Evolutionary conservation across 2,329 filamentous ascomycete species (phyloP).

Genomic region (Ophiocordyceps camponoti-saundersi): DNA sequence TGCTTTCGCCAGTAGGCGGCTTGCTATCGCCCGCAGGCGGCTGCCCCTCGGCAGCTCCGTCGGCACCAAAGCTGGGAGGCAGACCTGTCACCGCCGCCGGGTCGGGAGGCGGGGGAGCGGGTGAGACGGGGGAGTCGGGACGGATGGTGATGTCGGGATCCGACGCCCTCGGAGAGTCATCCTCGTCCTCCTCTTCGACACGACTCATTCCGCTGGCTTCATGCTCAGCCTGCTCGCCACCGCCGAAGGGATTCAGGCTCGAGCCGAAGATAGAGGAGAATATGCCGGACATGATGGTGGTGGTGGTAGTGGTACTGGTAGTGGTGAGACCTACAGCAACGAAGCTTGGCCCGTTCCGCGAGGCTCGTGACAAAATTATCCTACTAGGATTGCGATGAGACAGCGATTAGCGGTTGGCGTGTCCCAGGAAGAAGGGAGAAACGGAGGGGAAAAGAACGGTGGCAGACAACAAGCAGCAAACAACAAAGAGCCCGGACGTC

Average conservation of each 20-base stretch:
- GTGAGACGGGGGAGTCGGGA: background rate
- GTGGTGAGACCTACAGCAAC: background rate
- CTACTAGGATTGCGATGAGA: too few relatives aligned
- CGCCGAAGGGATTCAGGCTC: background rate
- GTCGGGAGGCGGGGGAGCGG: background rate
- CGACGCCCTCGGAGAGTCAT: background rate
- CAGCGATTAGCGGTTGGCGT: background rate
- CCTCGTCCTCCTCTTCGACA: background rate
- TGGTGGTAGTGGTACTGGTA: background rate
- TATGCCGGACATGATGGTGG: background rate
- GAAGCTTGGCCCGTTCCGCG: background rate
- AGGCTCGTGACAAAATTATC: too few relatives aligned
- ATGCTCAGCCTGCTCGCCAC: background rate
- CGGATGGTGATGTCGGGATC: background rate
- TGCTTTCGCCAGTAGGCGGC: background rate
- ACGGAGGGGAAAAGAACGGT: background rate
- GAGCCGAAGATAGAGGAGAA: background rate
- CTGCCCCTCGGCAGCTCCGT: conserved; percentile 17
- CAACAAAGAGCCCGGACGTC: background rate
- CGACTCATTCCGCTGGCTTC: background rate
- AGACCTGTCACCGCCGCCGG: background rate
- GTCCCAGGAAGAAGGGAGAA: background rate
- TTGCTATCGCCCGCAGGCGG: background rate
- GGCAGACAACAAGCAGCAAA: background rate
- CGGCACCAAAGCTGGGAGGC: conserved; percentile 39